These are phyloP conservation scores for Zelopaecilomyces penicillatus DNA, from an alignment of 2,329 filamentous ascomycete species.

Conservation along the genomic window DNA sequence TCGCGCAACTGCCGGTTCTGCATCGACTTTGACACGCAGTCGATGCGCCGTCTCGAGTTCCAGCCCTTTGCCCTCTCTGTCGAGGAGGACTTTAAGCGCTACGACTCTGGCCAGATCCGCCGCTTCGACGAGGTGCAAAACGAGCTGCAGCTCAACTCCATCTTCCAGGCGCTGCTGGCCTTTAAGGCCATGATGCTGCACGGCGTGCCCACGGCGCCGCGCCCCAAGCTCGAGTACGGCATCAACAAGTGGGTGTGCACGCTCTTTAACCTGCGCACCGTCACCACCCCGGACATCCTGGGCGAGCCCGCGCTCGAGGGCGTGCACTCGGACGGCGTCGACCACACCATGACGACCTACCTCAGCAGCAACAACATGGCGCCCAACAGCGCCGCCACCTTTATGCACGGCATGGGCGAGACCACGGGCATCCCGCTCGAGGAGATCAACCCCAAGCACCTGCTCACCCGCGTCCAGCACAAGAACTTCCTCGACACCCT, in stretches of 20 bases:
- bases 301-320: constrained; percentile 25
- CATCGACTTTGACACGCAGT: constrained; percentile 17
- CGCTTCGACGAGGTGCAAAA: constrained; percentile 20
- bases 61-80: constrained; percentile 20
- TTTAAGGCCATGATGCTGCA: constrained; percentile 23
- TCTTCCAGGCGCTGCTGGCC: constrained; percentile 21
- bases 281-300: constrained; percentile 18
- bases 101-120: constrained; percentile 21
- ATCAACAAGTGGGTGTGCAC: constrained; percentile 19
- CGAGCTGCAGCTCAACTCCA: constrained; percentile 22
- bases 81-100: constrained; percentile 22
- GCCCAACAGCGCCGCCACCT: constrained; percentile 20
- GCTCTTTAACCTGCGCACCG: constrained; percentile 21
- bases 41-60: constrained; percentile 19
- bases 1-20: constrained; percentile 18
- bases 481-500: constrained; percentile 19
- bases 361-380: constrained; percentile 21
- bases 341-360: constrained; percentile 25
- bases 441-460: constrained; percentile 14
- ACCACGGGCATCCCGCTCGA: constrained; percentile 15
- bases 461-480: constrained; percentile 18
- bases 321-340: constrained; percentile 23
- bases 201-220: constrained; percentile 14
- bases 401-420: constrained; percentile 20
- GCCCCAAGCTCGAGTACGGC: constrained; percentile 19